Evolutionary conservation across 2,329 filamentous ascomycete genomes (phyloP).

Genomic region (Chaetomium sp.): DNA sequence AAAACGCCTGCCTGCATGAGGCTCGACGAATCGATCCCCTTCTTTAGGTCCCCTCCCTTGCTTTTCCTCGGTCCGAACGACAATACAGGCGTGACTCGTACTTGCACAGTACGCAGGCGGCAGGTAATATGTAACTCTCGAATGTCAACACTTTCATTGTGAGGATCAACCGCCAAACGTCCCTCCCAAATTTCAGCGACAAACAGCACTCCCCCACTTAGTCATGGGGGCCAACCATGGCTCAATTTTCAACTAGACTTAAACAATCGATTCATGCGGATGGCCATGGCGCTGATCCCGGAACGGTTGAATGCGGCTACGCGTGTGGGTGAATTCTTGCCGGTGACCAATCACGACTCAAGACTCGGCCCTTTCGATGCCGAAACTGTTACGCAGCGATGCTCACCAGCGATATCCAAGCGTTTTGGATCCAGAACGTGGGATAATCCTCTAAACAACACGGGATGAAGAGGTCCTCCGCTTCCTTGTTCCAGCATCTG

Average conservation of each 20-base stretch:
- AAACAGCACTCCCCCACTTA: not conserved
- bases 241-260: too few species aligned
- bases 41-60: not conserved
- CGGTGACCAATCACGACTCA: not conserved
- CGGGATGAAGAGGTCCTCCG: not conserved
- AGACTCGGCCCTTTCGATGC: not conserved
- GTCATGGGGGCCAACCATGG: too few species aligned
- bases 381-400: too few species aligned
- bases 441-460: not conserved
- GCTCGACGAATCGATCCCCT: not conserved
- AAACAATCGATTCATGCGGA: too few species aligned
- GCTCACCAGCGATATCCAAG: too few species aligned
- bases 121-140: not conserved
- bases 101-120: not conserved
- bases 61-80: not conserved
- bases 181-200: not conserved
- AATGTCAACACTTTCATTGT: not conserved
- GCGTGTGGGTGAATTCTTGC: too few species aligned
- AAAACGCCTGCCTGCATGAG: conserved; percentile 16
- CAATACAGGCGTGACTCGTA: not conserved
- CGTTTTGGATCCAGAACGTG: not conserved
- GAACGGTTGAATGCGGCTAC: too few species aligned
- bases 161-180: not conserved
- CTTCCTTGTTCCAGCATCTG: too few species aligned
- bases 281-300: too few species aligned